These are phyloP conservation scores for Vickermania ingenoplastis DNA, from an alignment of 208 protist genomes.

Conservation along the genomic window DNA sequence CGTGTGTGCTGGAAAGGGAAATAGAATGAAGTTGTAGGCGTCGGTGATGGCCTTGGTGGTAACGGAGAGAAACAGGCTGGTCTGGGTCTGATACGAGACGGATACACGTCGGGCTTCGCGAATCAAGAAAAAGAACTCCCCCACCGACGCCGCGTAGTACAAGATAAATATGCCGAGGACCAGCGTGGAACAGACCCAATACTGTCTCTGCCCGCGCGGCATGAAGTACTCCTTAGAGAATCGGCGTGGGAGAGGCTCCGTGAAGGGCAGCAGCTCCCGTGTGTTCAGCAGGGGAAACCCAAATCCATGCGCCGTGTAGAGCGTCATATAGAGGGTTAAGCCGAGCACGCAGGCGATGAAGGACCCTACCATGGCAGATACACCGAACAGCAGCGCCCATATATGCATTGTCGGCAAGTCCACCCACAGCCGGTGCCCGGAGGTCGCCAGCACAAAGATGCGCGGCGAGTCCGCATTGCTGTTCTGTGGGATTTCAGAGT, in stretches of 20 bases:
- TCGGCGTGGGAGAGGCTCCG: neutral
- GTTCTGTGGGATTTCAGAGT: neutral
- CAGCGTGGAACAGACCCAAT: neutral
- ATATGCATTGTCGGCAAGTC: neutral
- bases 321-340: neutral
- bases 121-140: neutral
- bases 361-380: neutral
- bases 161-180: neutral
- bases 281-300: neutral
- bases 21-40: slow-evolving; percentile 2
- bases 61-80: neutral
- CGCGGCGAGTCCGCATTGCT: neutral
- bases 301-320: neutral
- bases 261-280: neutral
- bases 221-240: slow-evolving; percentile 2
- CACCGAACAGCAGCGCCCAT: neutral
- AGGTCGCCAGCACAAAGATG: neutral
- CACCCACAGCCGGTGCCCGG: neutral
- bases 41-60: neutral
- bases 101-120: neutral
- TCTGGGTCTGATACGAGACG: neutral
- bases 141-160: neutral
- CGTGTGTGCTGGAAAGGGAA: neutral
- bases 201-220: neutral
- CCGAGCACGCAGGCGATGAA: neutral